Conservation (phyloP, 345 rosid species). For the Eucalyptus marginata region DNA sequence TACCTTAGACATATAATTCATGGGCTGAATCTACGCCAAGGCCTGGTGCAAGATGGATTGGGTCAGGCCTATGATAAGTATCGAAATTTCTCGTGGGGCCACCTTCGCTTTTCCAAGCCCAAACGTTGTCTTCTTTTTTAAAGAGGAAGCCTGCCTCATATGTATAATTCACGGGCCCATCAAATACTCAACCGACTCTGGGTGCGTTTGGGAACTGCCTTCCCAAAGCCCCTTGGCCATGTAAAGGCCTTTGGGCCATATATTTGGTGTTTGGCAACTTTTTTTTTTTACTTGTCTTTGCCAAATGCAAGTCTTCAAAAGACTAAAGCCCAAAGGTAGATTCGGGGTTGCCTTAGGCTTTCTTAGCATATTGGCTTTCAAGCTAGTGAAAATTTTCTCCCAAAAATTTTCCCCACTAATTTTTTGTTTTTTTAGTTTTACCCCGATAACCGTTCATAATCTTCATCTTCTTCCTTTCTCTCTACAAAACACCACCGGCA, state of each 20-base stretch:
- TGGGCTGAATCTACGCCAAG: not conserved
- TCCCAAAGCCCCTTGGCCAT: too few species aligned
- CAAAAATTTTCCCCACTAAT: accelerated
- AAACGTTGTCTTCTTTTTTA: not conserved
- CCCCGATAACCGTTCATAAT: accelerated
- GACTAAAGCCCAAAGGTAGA: accelerated
- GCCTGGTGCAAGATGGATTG: not conserved
- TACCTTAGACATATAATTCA: not conserved
- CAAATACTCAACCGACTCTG: not conserved
- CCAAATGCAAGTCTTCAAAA: too few species aligned
- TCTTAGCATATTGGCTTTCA: accelerated
- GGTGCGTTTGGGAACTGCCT: too few species aligned
- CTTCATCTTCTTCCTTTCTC: too few species aligned
- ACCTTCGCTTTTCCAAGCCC: not conserved
- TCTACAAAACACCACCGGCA: accelerated
- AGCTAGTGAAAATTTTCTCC: accelerated
- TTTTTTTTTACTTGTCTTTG: accelerated
- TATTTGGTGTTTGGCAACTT: accelerated
- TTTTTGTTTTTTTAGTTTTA: accelerated
- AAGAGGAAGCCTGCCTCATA: not conserved
- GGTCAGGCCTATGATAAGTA: not conserved
- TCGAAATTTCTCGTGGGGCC: not conserved
- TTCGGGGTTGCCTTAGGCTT: accelerated
- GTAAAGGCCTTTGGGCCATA: too few species aligned
- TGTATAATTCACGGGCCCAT: not conserved